Base-by-base conservation (phyloP, 2,329 filamentous ascomycete species). In the Scleromitrula shiraiana region DNA sequence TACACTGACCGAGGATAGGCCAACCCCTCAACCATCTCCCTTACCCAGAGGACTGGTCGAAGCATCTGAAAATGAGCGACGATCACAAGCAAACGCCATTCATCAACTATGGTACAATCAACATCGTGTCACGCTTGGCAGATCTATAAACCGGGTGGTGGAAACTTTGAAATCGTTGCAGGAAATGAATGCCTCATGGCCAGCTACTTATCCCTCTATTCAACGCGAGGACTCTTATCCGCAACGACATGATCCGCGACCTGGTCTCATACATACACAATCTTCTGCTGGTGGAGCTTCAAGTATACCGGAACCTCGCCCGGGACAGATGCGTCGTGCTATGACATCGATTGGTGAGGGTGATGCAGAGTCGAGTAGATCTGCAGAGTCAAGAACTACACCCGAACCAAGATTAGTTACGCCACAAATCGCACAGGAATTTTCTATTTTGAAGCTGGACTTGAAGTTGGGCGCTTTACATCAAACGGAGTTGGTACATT, bases 21-120 rank as follows among this genome's bases (percentile, higher is more conserved):
- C 70, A 40, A 64, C 70, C 47, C 67, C 68, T 42, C 64, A 67
- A 24, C 66, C 68, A 55, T 66, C 68, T 42, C 59, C 65, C 32
- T 44, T 55, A 29, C 49, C 49, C 15, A 49, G 55, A 38, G 58
- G 55, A n/a, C 51, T 60, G 22, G 58, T 50, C 32, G 59, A 57
- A 50, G 53, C 62, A 65, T 70, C 72, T 37, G 81, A 85, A 43
- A 71, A 80, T 55, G 83, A 88, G 62, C 77, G 77, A 59, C 77
- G 78, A 56, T 71, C 77, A 37, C 80, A 91, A 56, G 83, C 88
- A 30, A 86, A 84, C 62, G 88, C 95, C 67, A 81, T 96, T 41
- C 85, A 95, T 62, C 93, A 97, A 69, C 77, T 97, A 56, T 88
- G 87, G 74, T 96, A 95, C 70, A 97, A 97, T 67, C 81, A 88